Percentiles rank a stretch among this genome's conserved stretches.
Conservation (phyloP, 805 yeast genomes). For the Saturnispora sanitii region DNA sequence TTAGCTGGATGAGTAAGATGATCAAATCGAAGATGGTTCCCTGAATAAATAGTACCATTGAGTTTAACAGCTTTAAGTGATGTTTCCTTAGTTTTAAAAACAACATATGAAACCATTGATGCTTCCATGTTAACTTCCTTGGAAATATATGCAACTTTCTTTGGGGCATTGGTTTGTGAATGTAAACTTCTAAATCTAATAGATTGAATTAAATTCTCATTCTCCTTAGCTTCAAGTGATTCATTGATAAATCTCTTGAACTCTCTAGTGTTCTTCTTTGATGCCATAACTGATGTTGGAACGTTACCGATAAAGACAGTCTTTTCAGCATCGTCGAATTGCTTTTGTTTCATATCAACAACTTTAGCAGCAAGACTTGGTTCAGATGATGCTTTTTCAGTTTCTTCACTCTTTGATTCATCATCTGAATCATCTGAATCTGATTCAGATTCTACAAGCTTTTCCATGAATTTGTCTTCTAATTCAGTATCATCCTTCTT, state of each 20-base stretch:
- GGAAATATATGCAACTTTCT: conserved; percentile 82
- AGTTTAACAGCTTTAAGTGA: conserved; percentile 37
- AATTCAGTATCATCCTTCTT: conserved; percentile 12
- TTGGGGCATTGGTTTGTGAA: conserved; percentile 76
- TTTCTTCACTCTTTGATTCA: conserved; percentile 22
- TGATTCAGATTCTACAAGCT: neutral
- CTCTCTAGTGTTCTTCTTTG: conserved; percentile 47
- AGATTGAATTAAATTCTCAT: conserved; percentile 40
- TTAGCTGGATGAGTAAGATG: conserved; percentile 86
- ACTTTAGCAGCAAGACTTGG: conserved; percentile 33
- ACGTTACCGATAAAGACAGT: conserved; percentile 88
- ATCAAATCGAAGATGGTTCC: conserved; percentile 81
- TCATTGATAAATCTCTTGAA: conserved; percentile 55
- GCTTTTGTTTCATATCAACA: conserved; percentile 56
- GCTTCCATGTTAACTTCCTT: conserved; percentile 73
- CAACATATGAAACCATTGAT: conserved; percentile 82
- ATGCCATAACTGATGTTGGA: conserved; percentile 51
- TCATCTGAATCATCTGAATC: conserved; percentile 8
- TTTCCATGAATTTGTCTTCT: conserved; percentile 11
- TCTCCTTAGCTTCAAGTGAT: conserved; percentile 14
- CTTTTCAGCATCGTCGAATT: conserved; percentile 70
- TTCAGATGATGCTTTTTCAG: too few relatives aligned
- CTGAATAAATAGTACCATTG: conserved; percentile 60
- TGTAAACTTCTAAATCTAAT: conserved; percentile 89
- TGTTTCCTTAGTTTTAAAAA: conserved; percentile 47